These are phyloP conservation scores for Phellinidium pouzarii DNA, from an alignment of 1,284 basidiomycete species.

Conservation along the genomic window DNA sequence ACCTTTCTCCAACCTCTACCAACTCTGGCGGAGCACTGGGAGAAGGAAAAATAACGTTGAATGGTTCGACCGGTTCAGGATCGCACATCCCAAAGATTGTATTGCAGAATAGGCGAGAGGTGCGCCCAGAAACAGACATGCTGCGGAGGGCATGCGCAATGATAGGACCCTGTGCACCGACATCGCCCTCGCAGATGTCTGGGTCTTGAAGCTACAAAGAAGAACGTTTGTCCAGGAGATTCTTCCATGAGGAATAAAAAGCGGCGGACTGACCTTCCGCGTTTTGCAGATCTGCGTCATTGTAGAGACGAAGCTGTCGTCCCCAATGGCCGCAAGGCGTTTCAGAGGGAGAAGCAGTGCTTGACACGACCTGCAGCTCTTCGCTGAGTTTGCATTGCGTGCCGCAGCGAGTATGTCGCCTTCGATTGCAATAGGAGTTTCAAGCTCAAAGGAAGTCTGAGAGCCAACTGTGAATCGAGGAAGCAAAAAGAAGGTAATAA, in stretches of 20 bases:
- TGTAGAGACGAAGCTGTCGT: slow-evolving; percentile 34
- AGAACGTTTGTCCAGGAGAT: neutral
- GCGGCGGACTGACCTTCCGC: slow-evolving; percentile 27
- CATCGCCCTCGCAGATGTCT: slow-evolving; percentile 50
- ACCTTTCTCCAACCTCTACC: neutral
- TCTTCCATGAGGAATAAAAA: neutral
- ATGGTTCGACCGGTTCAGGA: slow-evolving; percentile 36
- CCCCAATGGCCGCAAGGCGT: slow-evolving; percentile 36
- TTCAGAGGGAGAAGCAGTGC: slow-evolving; percentile 37
- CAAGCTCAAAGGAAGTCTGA: slow-evolving; percentile 5
- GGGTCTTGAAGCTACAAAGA: slow-evolving; percentile 29
- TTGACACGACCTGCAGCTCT: slow-evolving; percentile 39
- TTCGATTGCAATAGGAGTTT: neutral
- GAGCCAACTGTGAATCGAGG: slow-evolving; percentile 4
- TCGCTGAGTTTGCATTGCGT: slow-evolving; percentile 6
- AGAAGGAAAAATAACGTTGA: slow-evolving; percentile 39
- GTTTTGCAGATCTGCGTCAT: slow-evolving; percentile 37
- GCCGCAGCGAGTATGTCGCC: slow-evolving; percentile 12
- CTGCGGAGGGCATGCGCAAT: slow-evolving; percentile 49
- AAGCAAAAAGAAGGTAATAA: slow-evolving; percentile 3
- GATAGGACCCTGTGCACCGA: slow-evolving; percentile 47
- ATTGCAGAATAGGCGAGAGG: slow-evolving; percentile 50
- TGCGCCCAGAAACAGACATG: slow-evolving; percentile 40
- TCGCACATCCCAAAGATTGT: slow-evolving; percentile 51
- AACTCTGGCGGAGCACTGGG: slow-evolving; percentile 19